Base-by-base conservation (phyloP, 441 rosid species). In the Euphorbia schlechtendalii region DNA sequence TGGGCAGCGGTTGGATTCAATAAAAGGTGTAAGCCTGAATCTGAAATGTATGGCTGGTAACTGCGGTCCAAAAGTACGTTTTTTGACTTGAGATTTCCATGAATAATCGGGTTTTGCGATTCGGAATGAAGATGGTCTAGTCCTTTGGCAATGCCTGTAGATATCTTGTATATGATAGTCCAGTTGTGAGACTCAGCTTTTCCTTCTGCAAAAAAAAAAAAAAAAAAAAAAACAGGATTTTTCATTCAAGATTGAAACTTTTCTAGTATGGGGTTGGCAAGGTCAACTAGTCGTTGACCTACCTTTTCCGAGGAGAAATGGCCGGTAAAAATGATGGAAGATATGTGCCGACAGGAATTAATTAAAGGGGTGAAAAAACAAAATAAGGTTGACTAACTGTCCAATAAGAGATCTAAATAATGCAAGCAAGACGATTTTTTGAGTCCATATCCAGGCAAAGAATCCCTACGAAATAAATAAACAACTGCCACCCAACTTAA, bases 51-150 rank as follows among this genome's bases (percentile, higher is more conserved):
- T 4, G 98, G 90, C 18, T 71, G 76, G 69, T 71, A 74, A 75
- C 62, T 85, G 11, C 82, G 78, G 71, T 77, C 88, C 72, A 86
- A 65, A 34, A 90, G 74, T 55, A 92, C 67, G 69, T 92, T 92
- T 74, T 90, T 90, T 3, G 94, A 85, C 83, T 90, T 88, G 10
- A 90, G 76, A 75, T 93, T 90, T 55, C 97, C 98, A 30, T 90
- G 97, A 72, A 84, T 68, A 12, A 88, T 3, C 5, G 90, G 85
- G 70, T 74, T 86, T 48, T 75, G 80, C 38, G 83, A 74, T 67
- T 83, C 88, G 22, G 83, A 76, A 58, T 90, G 95, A 32, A 93
- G 96, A 80, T 90, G 78, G 71, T 86, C 83, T 74, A 92, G 69
- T 48, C 88, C 98, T 75, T 64, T 82, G 41, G 89, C 82, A 73